Conservation (phyloP, 1,139 yeast genomes). For the Suhomyces bolitotheri region DNA sequence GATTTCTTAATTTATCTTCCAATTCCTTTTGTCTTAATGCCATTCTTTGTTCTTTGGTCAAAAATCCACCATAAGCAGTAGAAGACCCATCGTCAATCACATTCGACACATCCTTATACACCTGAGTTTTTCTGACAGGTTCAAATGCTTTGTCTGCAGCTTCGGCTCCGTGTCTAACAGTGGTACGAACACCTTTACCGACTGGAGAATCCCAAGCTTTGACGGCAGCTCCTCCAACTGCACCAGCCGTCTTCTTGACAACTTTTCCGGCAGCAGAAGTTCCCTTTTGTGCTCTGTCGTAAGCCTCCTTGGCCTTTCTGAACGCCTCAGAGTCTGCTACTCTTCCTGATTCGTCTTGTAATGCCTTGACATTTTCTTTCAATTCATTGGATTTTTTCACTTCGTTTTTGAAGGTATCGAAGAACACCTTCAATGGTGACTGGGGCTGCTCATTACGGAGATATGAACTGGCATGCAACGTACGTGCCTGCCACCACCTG, state of each 20-base stretch:
- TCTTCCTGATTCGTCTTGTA: conserved; percentile 95
- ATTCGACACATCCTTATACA: conserved; percentile 84
- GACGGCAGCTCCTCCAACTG: conserved; percentile 83
- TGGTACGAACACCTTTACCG: conserved; percentile 81
- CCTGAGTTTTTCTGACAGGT: conserved; percentile 89
- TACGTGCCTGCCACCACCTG: conserved; percentile 8
- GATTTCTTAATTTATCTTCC: conserved; percentile 35
- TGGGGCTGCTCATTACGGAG: conserved; percentile 35
- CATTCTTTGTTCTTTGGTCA: conserved; percentile 80
- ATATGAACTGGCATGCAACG: conserved; percentile 14
- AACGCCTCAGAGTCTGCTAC: conserved; percentile 94
- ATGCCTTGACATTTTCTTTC: conserved; percentile 88
- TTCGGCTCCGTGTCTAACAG: conserved; percentile 78
- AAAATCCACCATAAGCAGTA: conserved; percentile 90
- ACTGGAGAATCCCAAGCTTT: conserved; percentile 98
- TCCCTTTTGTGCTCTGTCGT: conserved; percentile 78
- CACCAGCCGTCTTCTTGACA: conserved; percentile 88
- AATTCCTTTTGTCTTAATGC: conserved; percentile 70
- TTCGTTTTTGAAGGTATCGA: conserved; percentile 87
- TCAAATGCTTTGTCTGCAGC: conserved; percentile 84
- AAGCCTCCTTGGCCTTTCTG: conserved; percentile 91
- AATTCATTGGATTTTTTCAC: conserved; percentile 89
- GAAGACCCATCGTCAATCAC: conserved; percentile 91
- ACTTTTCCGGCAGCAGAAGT: conserved; percentile 83
- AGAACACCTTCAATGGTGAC: conserved; percentile 89